These are phyloP conservation scores for Talaromyces sp. DNA, from an alignment of 2,329 filamentous ascomycete genomes.

Conservation along the genomic window DNA sequence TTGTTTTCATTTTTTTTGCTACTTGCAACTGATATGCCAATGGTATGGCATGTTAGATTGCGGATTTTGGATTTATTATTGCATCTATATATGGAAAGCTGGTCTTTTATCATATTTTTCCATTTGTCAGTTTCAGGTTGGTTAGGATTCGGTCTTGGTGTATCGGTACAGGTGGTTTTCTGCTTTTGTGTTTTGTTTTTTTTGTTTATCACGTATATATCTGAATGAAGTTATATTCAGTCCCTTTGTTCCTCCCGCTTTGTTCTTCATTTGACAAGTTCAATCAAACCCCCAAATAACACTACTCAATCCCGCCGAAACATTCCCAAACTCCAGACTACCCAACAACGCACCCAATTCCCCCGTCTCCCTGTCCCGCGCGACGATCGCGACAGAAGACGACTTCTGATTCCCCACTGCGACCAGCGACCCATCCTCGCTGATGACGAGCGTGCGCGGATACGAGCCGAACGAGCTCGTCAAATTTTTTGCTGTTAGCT, in stretches of 20 bases:
- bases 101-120: conserved; percentile 6
- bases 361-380: conserved; percentile 59
- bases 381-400: conserved; percentile 59
- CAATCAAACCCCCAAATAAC: conserved; percentile 32
- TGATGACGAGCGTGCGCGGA: conserved; percentile 67
- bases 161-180: conserved; percentile 17
- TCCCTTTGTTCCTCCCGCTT: neutral
- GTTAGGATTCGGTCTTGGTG: neutral
- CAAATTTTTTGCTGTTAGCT: conserved; percentile 54
- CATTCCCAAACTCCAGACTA: conserved; percentile 27
- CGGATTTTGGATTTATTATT: neutral
- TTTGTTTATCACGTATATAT: neutral
- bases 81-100: conserved; percentile 10
- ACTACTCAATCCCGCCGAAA: conserved; percentile 33
- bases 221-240: conserved; percentile 1
- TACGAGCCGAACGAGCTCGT: conserved; percentile 62
- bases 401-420: conserved; percentile 65
- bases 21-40: neutral
- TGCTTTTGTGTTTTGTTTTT: neutral
- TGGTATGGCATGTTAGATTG: neutral
- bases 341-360: conserved; percentile 48
- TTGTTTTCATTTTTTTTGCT: neutral
- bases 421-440: conserved; percentile 60
- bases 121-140: neutral
- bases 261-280: neutral